These are phyloP conservation scores for Termitomyces titanicus DNA, from an alignment of 768 basidiomycete species.

Conservation along the genomic window DNA sequence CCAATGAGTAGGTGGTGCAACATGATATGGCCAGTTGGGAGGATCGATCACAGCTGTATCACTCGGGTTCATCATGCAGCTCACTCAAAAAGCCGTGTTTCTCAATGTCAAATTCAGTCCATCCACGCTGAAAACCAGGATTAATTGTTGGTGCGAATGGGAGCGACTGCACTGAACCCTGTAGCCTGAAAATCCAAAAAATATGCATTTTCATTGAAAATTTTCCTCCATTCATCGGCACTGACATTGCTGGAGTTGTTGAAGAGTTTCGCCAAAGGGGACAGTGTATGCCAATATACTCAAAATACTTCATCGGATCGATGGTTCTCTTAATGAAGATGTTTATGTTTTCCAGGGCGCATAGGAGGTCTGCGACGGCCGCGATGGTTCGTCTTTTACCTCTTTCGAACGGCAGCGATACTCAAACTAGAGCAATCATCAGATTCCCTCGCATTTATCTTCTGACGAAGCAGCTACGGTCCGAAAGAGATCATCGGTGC, in stretches of 20 bases:
- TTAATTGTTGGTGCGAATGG: conserved; percentile 39
- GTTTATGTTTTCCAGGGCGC: conserved; percentile 13
- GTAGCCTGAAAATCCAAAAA: conserved; percentile 49
- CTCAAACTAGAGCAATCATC: conserved; percentile 3
- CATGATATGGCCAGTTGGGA: no score
- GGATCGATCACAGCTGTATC: no score
- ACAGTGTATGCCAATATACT: conserved; percentile 44
- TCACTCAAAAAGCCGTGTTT: conserved; percentile 24
- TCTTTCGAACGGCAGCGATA: background rate
- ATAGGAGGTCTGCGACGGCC: conserved; percentile 10
- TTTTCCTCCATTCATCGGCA: conserved; percentile 45
- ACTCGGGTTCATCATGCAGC: no score
- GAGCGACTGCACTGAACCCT: conserved; percentile 42
- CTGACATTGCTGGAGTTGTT: conserved; percentile 50
- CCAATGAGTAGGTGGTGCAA: no score
- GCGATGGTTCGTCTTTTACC: conserved; percentile 9
- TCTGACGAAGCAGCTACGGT: conserved; percentile 36
- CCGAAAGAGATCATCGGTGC: conserved; percentile 33
- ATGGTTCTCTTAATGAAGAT: background rate
- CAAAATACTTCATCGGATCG: background rate
- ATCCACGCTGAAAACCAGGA: conserved; percentile 26
- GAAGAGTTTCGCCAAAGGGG: conserved; percentile 48
- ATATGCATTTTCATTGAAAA: conserved; percentile 31
- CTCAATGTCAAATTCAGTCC: conserved; percentile 13
- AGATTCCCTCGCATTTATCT: conserved; percentile 32